A percentile compares a stretch with the other conserved stretches of the same genome.
These are phyloP conservation scores for Amanita polypyramis DNA, from an alignment of 768 basidiomycete species.

Conservation along the genomic window DNA sequence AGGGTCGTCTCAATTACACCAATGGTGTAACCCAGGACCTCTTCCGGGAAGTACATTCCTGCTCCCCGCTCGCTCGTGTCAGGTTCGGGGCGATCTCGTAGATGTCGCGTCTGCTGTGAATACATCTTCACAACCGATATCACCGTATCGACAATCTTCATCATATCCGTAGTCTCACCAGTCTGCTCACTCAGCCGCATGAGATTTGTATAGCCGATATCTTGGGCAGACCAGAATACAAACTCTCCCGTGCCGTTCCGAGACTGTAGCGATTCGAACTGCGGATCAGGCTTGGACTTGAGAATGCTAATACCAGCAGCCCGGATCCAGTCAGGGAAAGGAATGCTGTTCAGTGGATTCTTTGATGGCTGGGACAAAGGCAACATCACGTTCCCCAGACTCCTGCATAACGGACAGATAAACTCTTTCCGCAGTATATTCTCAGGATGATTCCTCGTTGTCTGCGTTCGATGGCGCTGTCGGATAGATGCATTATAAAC, in stretches of 20 bases:
- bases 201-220: conserved; percentile 52
- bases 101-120: conserved; percentile 76
- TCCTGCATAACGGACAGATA: conserved; percentile 96
- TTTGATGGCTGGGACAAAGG: conserved; percentile 53
- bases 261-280: conserved; percentile 64
- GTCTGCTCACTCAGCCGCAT: conserved; percentile 39
- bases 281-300: conserved; percentile 67
- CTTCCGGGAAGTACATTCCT: conserved; percentile 87
- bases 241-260: conserved; percentile 80
- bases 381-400: conserved; percentile 87
- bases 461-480: conserved; percentile 79
- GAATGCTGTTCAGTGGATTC: conserved; percentile 42
- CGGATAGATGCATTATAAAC: conserved; percentile 82
- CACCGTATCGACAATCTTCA: conserved; percentile 83
- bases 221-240: conserved; percentile 82
- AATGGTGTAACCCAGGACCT: conserved; percentile 84
- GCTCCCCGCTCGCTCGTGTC: conserved; percentile 67
- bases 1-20: conserved; percentile 71
- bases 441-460: conserved; percentile 90
- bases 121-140: conserved; percentile 68
- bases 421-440: conserved; percentile 90
- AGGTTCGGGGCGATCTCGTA: conserved; percentile 68
- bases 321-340: conserved; percentile 86
- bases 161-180: conserved; percentile 41
- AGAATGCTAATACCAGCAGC: conserved; percentile 83